A percentile compares a stretch with the other conserved stretches of the same genome.
These are phyloP conservation scores for Podospora bellae-mahoneyi DNA, from an alignment of 495 filamentous ascomycete species.

Conservation along the genomic window DNA sequence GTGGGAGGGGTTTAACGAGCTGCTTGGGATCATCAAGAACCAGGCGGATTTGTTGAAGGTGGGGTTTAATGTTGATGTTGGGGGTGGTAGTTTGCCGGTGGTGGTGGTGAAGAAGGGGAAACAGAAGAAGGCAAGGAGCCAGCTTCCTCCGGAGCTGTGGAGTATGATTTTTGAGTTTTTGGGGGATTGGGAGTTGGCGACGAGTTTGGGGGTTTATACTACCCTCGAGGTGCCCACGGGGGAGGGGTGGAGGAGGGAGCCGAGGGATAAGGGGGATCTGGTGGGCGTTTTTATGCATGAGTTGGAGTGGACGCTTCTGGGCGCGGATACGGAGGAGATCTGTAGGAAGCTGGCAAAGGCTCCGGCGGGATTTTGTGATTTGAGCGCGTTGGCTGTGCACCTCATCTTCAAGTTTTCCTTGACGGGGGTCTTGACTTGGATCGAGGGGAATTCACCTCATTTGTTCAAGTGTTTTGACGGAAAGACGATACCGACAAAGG, in stretches of 20 bases:
- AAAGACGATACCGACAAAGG: conserved; percentile 77
- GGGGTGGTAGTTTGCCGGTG: conserved; percentile 31
- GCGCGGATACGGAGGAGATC: conserved; percentile 62
- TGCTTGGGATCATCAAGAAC: conserved; percentile 64
- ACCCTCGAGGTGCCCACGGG: conserved; percentile 67
- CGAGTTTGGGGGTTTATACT: conserved; percentile 72
- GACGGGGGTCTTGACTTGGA: conserved; percentile 70
- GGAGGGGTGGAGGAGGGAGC: conserved; percentile 53
- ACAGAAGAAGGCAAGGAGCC: conserved; percentile 31
- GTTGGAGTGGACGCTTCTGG: conserved; percentile 79
- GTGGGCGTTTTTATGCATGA: conserved; percentile 54
- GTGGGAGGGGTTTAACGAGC: conserved; percentile 65
- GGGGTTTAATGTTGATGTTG: conserved; percentile 54
- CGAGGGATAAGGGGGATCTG: conserved; percentile 41
- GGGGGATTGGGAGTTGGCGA: conserved; percentile 85
- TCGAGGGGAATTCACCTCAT: conserved; percentile 72
- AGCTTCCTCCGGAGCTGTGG: conserved; percentile 82
- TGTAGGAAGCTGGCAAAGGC: conserved; percentile 63
- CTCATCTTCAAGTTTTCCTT: conserved; percentile 88
- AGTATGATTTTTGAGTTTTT: conserved; percentile 78
- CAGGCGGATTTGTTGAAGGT: conserved; percentile 60
- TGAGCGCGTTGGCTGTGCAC: conserved; percentile 78
- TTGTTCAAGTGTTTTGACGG: conserved; percentile 81
- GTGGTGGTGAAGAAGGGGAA: conserved; percentile 10
- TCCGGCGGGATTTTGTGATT: conserved; percentile 62